Conservation (phyloP, 805 yeast genomes). For the Tetrapisispora pingtungensis region DNA sequence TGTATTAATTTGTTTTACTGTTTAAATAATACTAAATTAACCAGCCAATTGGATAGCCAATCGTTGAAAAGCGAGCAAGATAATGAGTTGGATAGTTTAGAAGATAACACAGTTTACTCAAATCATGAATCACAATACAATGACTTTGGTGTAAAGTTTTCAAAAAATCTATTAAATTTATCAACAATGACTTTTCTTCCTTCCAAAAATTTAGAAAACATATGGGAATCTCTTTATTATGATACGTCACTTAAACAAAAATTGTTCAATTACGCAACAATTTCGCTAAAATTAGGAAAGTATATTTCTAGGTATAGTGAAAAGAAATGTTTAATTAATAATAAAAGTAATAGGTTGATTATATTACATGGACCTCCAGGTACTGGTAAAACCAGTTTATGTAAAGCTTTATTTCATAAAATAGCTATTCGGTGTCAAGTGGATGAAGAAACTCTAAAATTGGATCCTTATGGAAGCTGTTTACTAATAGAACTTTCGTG, state of each 20-base stretch:
- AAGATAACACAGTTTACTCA: constrained; percentile 8
- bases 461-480: constrained; percentile 14
- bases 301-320: constrained; percentile 5
- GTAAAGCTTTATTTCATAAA: constrained; percentile 34
- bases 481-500: constrained; percentile 35
- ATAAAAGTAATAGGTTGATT: constrained; percentile 20
- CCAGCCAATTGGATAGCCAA: too few relatives aligned
- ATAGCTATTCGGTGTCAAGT: constrained; percentile 25
- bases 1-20: constrained; percentile 11
- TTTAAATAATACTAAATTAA: constrained; percentile 6
- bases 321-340: constrained; percentile 1
- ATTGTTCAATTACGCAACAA: constrained; percentile 27
- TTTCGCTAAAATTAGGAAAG: constrained; percentile 22
- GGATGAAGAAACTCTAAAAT: neutral
- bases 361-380: constrained; percentile 39
- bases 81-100: constrained; percentile 4
- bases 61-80: neutral
- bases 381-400: constrained; percentile 37
- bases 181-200: constrained; percentile 24
- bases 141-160: neutral
- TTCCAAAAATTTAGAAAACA: constrained; percentile 20
- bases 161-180: constrained; percentile 12
- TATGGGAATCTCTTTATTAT: constrained; percentile 31
- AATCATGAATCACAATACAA: neutral
- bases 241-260: constrained; percentile 25